Evolutionary conservation across 495 filamentous ascomycete species (phyloP), one percentile per base, ranked within the genome.

Genomic region (Penicillium pancosmium): DNA sequence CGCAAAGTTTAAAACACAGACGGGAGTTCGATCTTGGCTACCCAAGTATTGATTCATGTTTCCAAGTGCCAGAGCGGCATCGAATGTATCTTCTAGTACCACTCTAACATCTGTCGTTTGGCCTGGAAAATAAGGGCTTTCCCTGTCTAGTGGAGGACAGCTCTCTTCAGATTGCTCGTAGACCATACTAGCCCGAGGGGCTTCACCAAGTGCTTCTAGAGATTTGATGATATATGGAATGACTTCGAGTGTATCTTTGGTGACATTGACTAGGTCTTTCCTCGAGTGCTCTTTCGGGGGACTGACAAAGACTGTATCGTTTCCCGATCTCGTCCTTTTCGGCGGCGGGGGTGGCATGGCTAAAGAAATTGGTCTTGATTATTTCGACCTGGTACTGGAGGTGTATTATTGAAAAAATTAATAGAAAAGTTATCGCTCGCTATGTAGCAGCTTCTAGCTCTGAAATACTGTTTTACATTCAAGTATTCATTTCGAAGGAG

Each of bases 1-100:
- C 9, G 85, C 87, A 62, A 88, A 76, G 64, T 88, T 89, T 31
- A 90, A 73, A 15, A 88, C 74, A 33, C 79, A 83, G 5, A 87
- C 76, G 1, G 72, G 72, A 15, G 71, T 71, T 0, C 47, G 52
- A 18, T 68, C 59, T 1, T 44, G 15, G 25, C 13, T 34, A 15
- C 43, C 48, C 16, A 54, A 27, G 16, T 46, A n/a, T 1, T 63
- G 60, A 1, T 36, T n/a, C 18, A 59, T 18, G 11, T 62, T 58
- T 27, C 66, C 55, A 52, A 86, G 67, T 2, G 59, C 34, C 19
- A 83, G 59, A 7, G 83, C 83, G 4, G 69, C 68, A 52, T 86
- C 80, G 55, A 81, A 77, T 0, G 78, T 75, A 59, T 88, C 85
- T 21, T 72, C 70, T 53, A 80, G 68, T 11, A 82, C 52, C 43